phyloP scores from a whole-genome alignment of 176 grass and related monocot genomes.

The Cenchrus purpureus region DNA sequence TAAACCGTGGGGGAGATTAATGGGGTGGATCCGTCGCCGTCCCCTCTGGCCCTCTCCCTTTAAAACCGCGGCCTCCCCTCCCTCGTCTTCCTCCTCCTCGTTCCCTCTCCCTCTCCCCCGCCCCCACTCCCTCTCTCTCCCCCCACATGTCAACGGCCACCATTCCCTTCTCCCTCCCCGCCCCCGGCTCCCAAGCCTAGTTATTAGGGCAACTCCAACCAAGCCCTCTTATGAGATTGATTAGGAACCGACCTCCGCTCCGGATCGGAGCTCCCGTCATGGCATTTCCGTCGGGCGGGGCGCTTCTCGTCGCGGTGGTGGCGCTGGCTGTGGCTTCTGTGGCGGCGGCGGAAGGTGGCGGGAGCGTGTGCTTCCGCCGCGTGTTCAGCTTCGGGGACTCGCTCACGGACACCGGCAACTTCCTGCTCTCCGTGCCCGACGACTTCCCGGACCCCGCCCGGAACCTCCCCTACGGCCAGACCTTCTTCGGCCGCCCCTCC shows the following conservation, averaged over 20 bases:
- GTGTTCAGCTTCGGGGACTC: slow-evolving; percentile 92
- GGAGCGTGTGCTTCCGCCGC: slow-evolving; percentile 60
- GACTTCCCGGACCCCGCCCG: slow-evolving; percentile 66
- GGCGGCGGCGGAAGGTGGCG: slow-evolving; percentile 17
- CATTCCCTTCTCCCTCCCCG: too few species aligned
- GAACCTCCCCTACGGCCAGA: slow-evolving; percentile 75
- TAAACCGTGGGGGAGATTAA: not conserved
- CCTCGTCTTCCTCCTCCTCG: not conserved
- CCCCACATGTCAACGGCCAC: slow-evolving; percentile 46
- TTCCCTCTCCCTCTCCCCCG: too few species aligned
- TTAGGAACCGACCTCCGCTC: not conserved
- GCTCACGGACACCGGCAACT: slow-evolving; percentile 89
- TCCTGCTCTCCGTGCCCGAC: slow-evolving; percentile 60
- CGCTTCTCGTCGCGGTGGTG: not conserved
- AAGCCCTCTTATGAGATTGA: too few species aligned
- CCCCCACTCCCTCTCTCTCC: not conserved
- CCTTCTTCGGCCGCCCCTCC: slow-evolving; percentile 85
- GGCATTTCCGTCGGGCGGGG: slow-evolving; percentile 37
- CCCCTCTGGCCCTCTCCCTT: slow-evolving; percentile 1
- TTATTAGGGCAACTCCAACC: too few species aligned
- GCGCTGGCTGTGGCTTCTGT: not conserved
- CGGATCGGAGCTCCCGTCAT: slow-evolving; percentile 37
- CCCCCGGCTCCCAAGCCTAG: not conserved
- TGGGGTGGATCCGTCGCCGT: not conserved
- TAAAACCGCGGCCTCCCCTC: slow-evolving; percentile 29